Conservation (phyloP, 2,329 filamentous ascomycete genomes). For the Calonectria pseudoturangicola region DNA sequence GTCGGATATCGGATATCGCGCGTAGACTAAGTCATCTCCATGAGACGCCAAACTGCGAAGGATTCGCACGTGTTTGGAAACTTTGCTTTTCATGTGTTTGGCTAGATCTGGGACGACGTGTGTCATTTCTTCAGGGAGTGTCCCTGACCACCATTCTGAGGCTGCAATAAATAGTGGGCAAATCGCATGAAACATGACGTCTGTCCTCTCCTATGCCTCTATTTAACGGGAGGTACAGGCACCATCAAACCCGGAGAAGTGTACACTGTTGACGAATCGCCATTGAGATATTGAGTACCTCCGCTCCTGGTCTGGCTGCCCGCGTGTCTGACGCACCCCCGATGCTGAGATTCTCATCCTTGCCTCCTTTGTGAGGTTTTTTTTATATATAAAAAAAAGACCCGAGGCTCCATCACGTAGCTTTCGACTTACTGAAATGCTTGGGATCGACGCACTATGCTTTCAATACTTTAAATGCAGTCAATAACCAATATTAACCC, state of each 20-base stretch:
- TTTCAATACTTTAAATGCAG: background rate
- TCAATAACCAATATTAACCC: background rate
- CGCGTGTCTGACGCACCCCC: too few species aligned
- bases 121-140: background rate
- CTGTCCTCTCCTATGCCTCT: background rate
- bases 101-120: constrained; percentile 4
- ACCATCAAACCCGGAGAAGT: too few species aligned
- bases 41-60: constrained; percentile 8
- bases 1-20: constrained; percentile 11
- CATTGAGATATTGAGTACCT: background rate
- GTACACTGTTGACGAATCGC: background rate
- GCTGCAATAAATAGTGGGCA: background rate
- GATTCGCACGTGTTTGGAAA: constrained; percentile 9
- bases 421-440: background rate
- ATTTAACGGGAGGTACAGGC: background rate
- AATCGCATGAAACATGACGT: constrained; percentile 25
- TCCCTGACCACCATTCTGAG: constrained; percentile 8
- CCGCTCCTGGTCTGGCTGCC: background rate
- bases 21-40: background rate
- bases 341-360: too few species aligned
- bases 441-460: background rate
- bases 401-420: background rate
- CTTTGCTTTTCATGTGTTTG: background rate
- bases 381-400: too few species aligned
- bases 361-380: too few species aligned